Base-by-base conservation (phyloP, 129 eudicot species). In the Logfia minima region DNA sequence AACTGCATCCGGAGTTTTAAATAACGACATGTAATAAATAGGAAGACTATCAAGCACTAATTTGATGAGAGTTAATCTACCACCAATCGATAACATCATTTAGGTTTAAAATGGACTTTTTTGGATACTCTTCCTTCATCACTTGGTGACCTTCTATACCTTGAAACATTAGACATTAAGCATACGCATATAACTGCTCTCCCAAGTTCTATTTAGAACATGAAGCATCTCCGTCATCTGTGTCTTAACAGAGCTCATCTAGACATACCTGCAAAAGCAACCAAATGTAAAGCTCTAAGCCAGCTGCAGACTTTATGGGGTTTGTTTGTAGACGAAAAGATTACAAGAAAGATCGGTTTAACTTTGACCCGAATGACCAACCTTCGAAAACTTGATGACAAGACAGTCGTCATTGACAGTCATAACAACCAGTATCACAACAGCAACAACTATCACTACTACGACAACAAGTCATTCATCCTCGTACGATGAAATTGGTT, bases 121-220 rank as follows among this genome's bases (percentile, higher is more conserved):
- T 80, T 80, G 45, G 75, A 80, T 34, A 56, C 56, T 66, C 84
- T 80, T 66, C 84, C 84, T n/a, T 80, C 80, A 63, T 80, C 84
- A 74, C 70, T 80, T 19, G 84, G 80, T 10, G 75, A 6, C 26
- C 75, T 80, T 65, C 63, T 43, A 26, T 74, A 80, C 68, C 84
- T 80, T 74, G 80, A 80, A 80, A 80, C 80, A 28, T 75, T 80
- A 0, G 84, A 80, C 56, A 80, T 80, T 74, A 81, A 81, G 58
- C 84, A 81, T 56, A 81, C 80, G 11, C 80, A 75, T 21, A 81
- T 81, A 58, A 81, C 75, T 8, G 41, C 80, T 21, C 72, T 81
- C 84, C 84, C 84, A 31, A 75, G 76, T 68, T 75, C 84, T 69
- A 81, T 81, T 23, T 68, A 80, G 84, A 75, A 60, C 32, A 81